Evolutionary conservation across 805 yeast species (phyloP).

Genomic region (Pichia nanzhaoensis): DNA sequence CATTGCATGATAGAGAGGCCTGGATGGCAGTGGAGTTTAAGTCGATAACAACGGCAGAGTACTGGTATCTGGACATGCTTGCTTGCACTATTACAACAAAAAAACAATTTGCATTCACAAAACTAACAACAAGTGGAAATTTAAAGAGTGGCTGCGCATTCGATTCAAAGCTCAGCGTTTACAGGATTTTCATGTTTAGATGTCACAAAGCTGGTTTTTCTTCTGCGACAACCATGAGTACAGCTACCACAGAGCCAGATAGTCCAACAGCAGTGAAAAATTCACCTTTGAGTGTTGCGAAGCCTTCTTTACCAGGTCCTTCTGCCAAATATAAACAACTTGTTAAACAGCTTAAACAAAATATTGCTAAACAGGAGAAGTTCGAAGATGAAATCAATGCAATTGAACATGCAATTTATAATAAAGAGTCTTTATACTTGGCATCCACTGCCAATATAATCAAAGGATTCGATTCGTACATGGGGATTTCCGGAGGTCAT

Average conservation of each 20-base stretch:
- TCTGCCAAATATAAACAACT: constrained; percentile 53
- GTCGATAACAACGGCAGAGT: constrained; percentile 65
- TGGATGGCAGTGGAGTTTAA: constrained; percentile 57
- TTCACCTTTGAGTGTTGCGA: neutral
- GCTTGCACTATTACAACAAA: too few species aligned
- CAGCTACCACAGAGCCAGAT: too few species aligned
- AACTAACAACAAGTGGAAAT: too few species aligned
- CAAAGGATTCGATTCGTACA: constrained; percentile 67
- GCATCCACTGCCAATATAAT: constrained; percentile 69
- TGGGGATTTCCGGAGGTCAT: neutral
- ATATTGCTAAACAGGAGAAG: constrained; percentile 52
- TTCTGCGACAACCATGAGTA: too few species aligned
- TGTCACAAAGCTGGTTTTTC: too few species aligned
- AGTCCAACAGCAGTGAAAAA: neutral
- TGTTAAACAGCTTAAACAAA: constrained; percentile 58
- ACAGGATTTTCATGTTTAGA: too few species aligned
- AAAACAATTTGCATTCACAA: too few species aligned
- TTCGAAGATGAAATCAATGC: constrained; percentile 57
- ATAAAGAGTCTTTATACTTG: constrained; percentile 70
- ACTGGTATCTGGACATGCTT: constrained; percentile 12
- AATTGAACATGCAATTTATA: constrained; percentile 74
- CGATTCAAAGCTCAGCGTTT: too few species aligned
- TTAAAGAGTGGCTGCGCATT: too few species aligned
- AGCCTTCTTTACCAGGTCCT: neutral
- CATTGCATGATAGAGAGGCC: constrained; percentile 65